phyloP scores from a whole-genome alignment of 2,329 filamentous ascomycete species.

The Colletotrichum cuscutae region DNA sequence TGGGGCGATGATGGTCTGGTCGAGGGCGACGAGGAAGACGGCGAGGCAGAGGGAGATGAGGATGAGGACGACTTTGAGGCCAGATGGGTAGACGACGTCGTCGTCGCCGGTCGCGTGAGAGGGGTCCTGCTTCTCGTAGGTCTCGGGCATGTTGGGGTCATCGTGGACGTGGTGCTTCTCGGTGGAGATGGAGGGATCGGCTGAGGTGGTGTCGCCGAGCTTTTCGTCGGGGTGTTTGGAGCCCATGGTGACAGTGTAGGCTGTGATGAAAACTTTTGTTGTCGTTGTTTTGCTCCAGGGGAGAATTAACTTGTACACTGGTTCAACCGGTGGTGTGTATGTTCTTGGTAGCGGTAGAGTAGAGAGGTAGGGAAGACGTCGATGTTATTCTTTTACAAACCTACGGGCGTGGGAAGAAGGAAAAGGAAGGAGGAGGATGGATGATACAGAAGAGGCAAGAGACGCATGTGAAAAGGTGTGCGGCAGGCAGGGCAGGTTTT shows the following conservation, averaged over 20 bases:
- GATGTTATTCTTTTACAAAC: background rate
- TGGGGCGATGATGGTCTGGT: slow-evolving; percentile 62
- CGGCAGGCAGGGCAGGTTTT: background rate
- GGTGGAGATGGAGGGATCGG: slow-evolving; percentile 15
- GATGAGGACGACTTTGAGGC: slow-evolving; percentile 52
- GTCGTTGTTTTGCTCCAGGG: background rate
- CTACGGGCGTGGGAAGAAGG: background rate
- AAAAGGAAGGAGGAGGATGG: background rate
- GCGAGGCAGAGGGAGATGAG: slow-evolving; percentile 56
- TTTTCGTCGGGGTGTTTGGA: slow-evolving; percentile 6
- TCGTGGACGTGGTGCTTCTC: slow-evolving; percentile 7
- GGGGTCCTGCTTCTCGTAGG: background rate
- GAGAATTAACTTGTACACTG: background rate
- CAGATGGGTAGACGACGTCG: slow-evolving; percentile 49
- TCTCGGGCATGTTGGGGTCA: background rate
- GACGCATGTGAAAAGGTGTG: background rate
- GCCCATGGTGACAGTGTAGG: slow-evolving; percentile 1
- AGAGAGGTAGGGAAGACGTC: background rate
- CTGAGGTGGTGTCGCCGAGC: slow-evolving; percentile 12
- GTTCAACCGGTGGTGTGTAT: too few species aligned
- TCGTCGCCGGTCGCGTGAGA: slow-evolving; percentile 28
- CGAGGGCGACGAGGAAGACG: slow-evolving; percentile 61
- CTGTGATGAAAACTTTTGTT: background rate
- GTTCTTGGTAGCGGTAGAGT: too few species aligned
- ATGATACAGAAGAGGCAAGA: background rate